These are phyloP conservation scores for Picochlorum sp. DNA, from an alignment of 139 green algal species.

Conservation along the genomic window DNA sequence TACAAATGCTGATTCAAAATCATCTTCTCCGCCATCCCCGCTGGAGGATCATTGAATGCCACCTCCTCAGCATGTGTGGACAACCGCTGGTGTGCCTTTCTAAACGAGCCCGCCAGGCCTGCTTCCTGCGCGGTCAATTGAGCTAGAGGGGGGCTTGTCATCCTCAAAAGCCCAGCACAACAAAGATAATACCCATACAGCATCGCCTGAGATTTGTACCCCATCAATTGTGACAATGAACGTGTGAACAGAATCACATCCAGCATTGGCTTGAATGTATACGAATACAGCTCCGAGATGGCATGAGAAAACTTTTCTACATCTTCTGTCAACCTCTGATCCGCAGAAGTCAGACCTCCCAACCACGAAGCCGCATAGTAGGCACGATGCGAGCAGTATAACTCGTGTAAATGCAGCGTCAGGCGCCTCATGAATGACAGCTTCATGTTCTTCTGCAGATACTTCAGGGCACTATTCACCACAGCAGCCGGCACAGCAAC, in stretches of 20 bases:
- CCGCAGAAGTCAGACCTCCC: constrained; percentile 78
- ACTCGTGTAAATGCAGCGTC: constrained; percentile 68
- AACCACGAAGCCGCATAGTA: constrained; percentile 89
- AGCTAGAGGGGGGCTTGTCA: constrained; percentile 73
- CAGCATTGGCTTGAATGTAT: constrained; percentile 92
- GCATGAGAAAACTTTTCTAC: constrained; percentile 85
- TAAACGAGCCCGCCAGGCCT: constrained; percentile 57
- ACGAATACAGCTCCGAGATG: constrained; percentile 58
- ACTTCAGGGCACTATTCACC: constrained; percentile 88
- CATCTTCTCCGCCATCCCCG: constrained; percentile 65
- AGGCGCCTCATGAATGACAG: constrained; percentile 53
- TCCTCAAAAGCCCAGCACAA: constrained; percentile 57
- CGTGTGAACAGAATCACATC: constrained; percentile 92
- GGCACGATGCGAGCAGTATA: constrained; percentile 77
- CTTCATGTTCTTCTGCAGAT: constrained; percentile 84
- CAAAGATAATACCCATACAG: constrained; percentile 71
- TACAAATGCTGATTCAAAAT: constrained; percentile 87
- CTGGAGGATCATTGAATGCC: constrained; percentile 87
- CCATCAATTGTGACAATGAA: constrained; percentile 70
- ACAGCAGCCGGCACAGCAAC: constrained; percentile 68
- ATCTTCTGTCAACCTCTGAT: constrained; percentile 92
- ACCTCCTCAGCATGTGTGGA: constrained; percentile 12
- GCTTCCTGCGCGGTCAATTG: constrained; percentile 75
- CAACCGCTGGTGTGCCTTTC: constrained; percentile 36
- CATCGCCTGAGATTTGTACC: constrained; percentile 66